Percentiles rank a stretch among this genome's conserved stretches.
These are phyloP conservation scores for Beauveria bassiana DNA, from an alignment of 2,329 filamentous ascomycete genomes.

Conservation along the genomic window DNA sequence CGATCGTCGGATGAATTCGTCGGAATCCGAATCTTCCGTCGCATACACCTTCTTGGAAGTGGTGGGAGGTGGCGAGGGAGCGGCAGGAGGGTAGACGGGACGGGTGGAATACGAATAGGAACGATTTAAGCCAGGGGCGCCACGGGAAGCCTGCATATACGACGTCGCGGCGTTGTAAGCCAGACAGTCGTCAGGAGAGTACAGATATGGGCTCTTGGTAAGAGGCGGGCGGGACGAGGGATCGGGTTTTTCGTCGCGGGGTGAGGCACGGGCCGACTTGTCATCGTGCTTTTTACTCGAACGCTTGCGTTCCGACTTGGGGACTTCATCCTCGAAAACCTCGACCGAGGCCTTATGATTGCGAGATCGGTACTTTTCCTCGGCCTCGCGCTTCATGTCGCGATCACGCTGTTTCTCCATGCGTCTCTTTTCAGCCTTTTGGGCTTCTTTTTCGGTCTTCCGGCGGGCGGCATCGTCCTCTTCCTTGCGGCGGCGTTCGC, in stretches of 20 bases:
- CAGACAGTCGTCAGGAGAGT: slow-evolving; percentile 9
- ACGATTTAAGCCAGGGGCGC: slow-evolving; percentile 16
- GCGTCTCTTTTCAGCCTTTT: slow-evolving; percentile 27
- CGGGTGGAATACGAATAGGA: slow-evolving; percentile 18
- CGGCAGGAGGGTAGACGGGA: slow-evolving; percentile 24
- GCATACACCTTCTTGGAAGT: slow-evolving; percentile 20
- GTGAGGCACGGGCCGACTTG: slow-evolving; percentile 4
- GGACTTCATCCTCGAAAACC: slow-evolving; percentile 23
- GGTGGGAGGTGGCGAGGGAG: slow-evolving; percentile 29
- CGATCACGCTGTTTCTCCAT: slow-evolving; percentile 30
- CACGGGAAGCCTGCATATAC: slow-evolving; percentile 15
- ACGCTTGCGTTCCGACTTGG: slow-evolving; percentile 31
- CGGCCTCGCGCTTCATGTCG: slow-evolving; percentile 28
- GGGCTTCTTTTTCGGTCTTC: slow-evolving; percentile 27
- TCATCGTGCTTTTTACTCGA: slow-evolving; percentile 31
- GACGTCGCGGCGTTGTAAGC: not conserved
- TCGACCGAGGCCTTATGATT: slow-evolving; percentile 26
- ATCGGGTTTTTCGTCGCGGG: slow-evolving; percentile 5
- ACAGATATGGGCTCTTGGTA: not conserved
- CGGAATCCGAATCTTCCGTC: slow-evolving; percentile 19
- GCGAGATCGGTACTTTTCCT: slow-evolving; percentile 27
- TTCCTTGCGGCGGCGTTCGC: slow-evolving; percentile 4
- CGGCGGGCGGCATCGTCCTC: slow-evolving; percentile 13
- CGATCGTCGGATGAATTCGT: slow-evolving; percentile 26
- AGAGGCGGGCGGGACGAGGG: slow-evolving; percentile 10